Evolutionary conservation across 768 basidiomycete species (phyloP), one percentile per base, ranked within the genome.

Genomic region (Tylopilus rubrobrunneus): DNA sequence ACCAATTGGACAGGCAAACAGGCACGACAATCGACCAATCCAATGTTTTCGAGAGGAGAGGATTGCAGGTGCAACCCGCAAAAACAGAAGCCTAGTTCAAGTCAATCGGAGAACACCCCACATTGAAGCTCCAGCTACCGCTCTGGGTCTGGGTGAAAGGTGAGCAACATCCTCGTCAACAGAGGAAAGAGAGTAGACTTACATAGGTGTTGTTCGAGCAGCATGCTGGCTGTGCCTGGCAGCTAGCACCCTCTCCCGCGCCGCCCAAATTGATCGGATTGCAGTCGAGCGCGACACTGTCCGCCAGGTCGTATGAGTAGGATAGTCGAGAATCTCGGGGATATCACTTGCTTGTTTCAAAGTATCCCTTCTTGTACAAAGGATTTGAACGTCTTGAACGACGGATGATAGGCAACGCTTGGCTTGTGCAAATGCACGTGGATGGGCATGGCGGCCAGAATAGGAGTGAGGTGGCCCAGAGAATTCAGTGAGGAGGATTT

Each of bases 401-500:
- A 31, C 31, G 31, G 31, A 31, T 11, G 31, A 31, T 31, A 31
- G 31, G 31, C 7, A 31, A 69, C 45, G 44, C 67, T 71, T 19
- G 61, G 67, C 25, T 67, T 69, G 45, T 63, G 63, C 19, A 29
- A 46, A 52, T 69, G 69, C 46, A 58, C 57, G 47, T 63, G 65
- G 34, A 61, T 48, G 11, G 49, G 44, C 8, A 56, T 43, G 25
- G 56, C 15, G 31, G 61, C 56, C 55, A 58, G 57, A 49, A 31
- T 61, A 49, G 52, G 53, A 41, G 48, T 56, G 51, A 36, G 46
- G 51, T 61, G 67, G 29, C 27, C 56, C 17, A 67, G 59, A 17
- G 63, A 62, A 58, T 62, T 64, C 43, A 70, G 67, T 27, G 68
- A 67, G 14, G 66, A 72, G 15, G 74, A 76, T 55, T 74, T 75